Conservation (phyloP, 768 basidiomycete species). For the Mycena metata region DNA sequence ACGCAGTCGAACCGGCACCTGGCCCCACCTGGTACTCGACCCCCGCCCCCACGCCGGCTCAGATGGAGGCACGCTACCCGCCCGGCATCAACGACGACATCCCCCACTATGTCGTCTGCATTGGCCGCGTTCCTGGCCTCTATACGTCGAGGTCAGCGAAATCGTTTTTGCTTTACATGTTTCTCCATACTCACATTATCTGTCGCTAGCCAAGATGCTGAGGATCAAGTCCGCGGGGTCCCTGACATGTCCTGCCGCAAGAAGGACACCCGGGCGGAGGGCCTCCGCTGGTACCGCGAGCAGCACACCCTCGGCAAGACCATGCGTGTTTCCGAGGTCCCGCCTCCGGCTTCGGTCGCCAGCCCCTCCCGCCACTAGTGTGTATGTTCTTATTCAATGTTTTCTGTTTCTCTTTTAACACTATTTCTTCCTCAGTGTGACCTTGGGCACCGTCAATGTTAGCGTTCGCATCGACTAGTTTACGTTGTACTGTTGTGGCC, state of each 20-base stretch:
- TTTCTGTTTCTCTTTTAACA: no score
- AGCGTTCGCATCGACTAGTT: no score
- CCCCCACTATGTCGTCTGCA: constrained; percentile 8
- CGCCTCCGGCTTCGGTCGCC: no score
- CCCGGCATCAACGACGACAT: constrained; percentile 1
- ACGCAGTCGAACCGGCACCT: not conserved
- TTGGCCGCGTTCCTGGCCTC: constrained; percentile 9
- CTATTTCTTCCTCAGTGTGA: no score
- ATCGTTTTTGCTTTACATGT: no score
- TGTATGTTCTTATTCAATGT: no score
- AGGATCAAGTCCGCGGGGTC: not conserved
- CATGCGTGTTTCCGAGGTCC: no score
- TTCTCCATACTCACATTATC: not conserved
- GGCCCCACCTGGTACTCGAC: not conserved
- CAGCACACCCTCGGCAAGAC: no score
- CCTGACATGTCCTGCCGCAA: not conserved
- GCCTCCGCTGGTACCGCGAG: not conserved
- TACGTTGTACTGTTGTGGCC: no score
- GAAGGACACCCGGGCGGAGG: not conserved
- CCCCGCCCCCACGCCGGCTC: not conserved
- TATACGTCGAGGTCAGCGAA: constrained; percentile 1
- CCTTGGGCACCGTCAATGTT: no score
- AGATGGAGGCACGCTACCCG: not conserved
- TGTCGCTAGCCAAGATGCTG: not conserved
- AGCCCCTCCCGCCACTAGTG: no score